Base-by-base conservation (phyloP, 768 basidiomycete genomes). In the Dendrothele bispora region DNA sequence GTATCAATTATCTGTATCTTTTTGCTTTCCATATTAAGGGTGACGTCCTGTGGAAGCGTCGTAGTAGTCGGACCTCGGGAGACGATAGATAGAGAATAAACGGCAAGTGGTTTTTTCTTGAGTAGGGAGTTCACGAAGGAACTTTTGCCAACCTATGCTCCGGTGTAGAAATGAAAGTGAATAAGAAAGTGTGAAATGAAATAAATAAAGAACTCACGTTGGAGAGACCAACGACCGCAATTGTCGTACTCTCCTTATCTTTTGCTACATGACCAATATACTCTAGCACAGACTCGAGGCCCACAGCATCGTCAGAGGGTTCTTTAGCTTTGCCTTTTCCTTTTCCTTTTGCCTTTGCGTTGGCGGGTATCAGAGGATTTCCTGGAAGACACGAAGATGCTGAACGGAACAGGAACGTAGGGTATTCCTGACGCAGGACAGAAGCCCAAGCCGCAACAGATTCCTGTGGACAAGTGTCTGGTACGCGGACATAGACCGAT, bases 71-170 rank as follows among this genome's bases (percentile, higher is more conserved):
- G 86, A 21, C 79, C 78, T 27, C 74, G 74, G 26, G 74, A 74
- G 20, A 77, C 74, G 28, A 68, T 68, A 20, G 73, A 61, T 30
- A 76, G 62, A n/a, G 79, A 64, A 61, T 88, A 92, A 7, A 88
- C 70, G 7, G 81, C 73, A 17, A 88, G 62, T 7, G 68, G 68
- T 11, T 72, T 56, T 44, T 71, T 78, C 39, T 71, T 70, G 15
- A 81, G 60, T 24, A 97, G 71, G 2, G 91, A 87, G 65, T 97
- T 94, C 56, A 95, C 72, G 37, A 95, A 71, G 1, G 90, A 77
- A 40, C 88, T 89, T 72, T 97, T 95, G 12, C 94, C 94, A 11
- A 77, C 74, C 88, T 91, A 47, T 12, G n/a, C n/a, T n/a, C n/a
- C n/a, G n/a, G n/a, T n/a, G n/a, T n/a, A 46, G n/a, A 49, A 41